phyloP scores from a whole-genome alignment of 495 filamentous ascomycete genomes.

The Margaritispora aquatica region DNA sequence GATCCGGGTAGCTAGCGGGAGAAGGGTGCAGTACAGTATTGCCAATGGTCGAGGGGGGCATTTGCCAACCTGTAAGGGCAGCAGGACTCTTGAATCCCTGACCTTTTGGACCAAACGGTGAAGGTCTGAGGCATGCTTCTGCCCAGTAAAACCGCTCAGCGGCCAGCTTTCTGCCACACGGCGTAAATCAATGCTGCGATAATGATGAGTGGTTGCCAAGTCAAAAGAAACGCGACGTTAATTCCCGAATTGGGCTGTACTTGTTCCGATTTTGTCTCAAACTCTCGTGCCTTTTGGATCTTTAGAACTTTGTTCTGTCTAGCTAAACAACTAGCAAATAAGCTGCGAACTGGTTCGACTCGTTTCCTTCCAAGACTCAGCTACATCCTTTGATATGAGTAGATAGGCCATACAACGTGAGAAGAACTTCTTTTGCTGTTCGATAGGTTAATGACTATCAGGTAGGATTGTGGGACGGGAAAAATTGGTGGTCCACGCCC shows the following conservation, averaged over 20 bases:
- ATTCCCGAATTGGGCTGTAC: background rate
- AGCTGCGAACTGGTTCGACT: background rate
- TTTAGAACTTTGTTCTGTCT: no score
- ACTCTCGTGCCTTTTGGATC: background rate
- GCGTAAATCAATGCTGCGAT: background rate
- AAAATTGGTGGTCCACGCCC: background rate
- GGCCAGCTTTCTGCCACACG: background rate
- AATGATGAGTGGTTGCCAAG: background rate
- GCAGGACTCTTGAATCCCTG: background rate
- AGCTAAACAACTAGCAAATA: no score
- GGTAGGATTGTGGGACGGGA: background rate
- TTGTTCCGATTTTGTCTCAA: background rate
- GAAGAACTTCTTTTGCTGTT: background rate
- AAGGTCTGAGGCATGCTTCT: background rate
- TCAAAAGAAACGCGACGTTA: background rate
- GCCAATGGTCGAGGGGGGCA: background rate
- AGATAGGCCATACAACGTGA: background rate
- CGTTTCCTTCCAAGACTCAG: background rate
- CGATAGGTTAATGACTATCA: background rate
- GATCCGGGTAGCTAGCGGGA: background rate
- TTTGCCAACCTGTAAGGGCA: background rate
- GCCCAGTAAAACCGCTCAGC: background rate
- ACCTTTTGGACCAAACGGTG: background rate
- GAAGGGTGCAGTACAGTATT: background rate
- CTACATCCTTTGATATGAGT: background rate